Conservation (phyloP, 179 eudicot species). For the Amaranthus tricolor region DNA sequence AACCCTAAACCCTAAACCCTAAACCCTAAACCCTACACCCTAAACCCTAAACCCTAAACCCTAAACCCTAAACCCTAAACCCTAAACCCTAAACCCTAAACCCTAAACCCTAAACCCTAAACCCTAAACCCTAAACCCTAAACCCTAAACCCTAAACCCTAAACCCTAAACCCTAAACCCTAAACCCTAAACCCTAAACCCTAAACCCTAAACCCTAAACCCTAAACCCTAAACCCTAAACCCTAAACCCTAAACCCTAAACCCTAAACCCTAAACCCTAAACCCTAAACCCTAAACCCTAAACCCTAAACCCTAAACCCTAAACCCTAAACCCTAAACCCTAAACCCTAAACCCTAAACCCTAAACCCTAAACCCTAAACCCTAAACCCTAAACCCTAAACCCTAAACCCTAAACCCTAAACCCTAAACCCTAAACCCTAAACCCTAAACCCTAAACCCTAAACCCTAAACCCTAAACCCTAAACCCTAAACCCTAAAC, state of each 20-base stretch:
- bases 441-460: slow-evolving; percentile 28
- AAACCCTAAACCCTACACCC: too few relatives aligned
- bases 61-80: slow-evolving; percentile 24
- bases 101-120: slow-evolving; percentile 33
- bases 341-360: slow-evolving; percentile 36
- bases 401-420: slow-evolving; percentile 23
- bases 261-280: slow-evolving; percentile 23
- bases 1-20: slow-evolving; percentile 20
- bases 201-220: slow-evolving; percentile 6
- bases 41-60: slow-evolving; percentile 27
- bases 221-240: slow-evolving; percentile 11
- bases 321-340: slow-evolving; percentile 30
- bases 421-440: slow-evolving; percentile 26
- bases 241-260: slow-evolving; percentile 23
- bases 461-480: slow-evolving; percentile 30
- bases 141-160: slow-evolving; percentile 12
- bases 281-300: slow-evolving; percentile 24
- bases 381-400: slow-evolving; percentile 22
- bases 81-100: slow-evolving; percentile 31
- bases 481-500: slow-evolving; percentile 30
- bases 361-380: slow-evolving; percentile 27
- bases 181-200: slow-evolving; percentile 9
- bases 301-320: slow-evolving; percentile 23
- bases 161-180: slow-evolving; percentile 15
- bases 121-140: slow-evolving; percentile 13